A percentile compares a stretch with the other conserved stretches of the same genome.
phyloP scores from a whole-genome alignment of 2,329 filamentous ascomycete genomes.

The Apiospora malaysiana region DNA sequence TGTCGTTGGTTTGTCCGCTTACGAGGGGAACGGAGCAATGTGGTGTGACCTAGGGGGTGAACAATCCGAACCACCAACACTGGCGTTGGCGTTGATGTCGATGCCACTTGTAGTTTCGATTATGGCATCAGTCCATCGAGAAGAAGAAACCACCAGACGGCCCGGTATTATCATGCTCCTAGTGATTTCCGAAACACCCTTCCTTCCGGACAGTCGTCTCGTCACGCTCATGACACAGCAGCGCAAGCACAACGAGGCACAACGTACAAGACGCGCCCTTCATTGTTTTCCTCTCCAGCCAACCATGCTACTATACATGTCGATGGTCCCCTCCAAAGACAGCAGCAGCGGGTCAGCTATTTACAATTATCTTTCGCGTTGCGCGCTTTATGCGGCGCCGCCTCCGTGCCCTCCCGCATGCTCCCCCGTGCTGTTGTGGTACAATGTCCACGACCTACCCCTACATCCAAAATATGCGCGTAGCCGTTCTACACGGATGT shows the following conservation, averaged over 20 bases:
- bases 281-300: too few relatives aligned
- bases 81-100: neutral
- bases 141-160: too few relatives aligned
- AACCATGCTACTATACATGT: neutral
- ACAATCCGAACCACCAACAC: neutral
- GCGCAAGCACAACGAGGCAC: too few relatives aligned
- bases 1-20: neutral
- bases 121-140: neutral
- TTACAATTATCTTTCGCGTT: neutral
- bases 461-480: neutral
- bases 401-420: neutral
- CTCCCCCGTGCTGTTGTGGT: neutral
- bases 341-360: neutral
- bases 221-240: too few relatives aligned
- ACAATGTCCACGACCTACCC: neutral
- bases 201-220: too few relatives aligned
- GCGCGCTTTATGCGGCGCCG: too few relatives aligned
- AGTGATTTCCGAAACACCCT: too few relatives aligned
- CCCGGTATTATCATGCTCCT: too few relatives aligned
- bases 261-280: too few relatives aligned
- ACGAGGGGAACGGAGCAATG: neutral
- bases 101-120: neutral
- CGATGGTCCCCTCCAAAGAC: neutral
- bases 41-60: neutral
- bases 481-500: slow-evolving; percentile 18